phyloP scores from a whole-genome alignment of 2,329 filamentous ascomycete species.

The Pseudopyricularia cyperi region DNA sequence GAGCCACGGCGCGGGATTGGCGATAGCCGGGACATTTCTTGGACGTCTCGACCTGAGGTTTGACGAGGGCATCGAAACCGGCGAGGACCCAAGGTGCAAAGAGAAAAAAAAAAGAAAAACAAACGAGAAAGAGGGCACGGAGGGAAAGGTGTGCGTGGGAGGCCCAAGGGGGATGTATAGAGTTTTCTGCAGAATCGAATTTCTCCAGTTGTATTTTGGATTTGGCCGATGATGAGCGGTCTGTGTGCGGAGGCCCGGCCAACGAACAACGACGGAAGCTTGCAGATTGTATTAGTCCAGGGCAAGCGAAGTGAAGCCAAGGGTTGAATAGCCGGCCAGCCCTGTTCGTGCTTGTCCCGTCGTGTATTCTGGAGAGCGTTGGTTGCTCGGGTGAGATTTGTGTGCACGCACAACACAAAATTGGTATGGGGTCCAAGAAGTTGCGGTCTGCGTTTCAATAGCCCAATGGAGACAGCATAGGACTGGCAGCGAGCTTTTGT shows the following conservation, averaged over 20 bases:
- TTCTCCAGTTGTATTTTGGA: background rate
- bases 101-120: too few relatives aligned
- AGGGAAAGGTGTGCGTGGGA: background rate
- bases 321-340: background rate
- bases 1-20: slow-evolving; percentile 3
- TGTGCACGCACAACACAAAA: background rate
- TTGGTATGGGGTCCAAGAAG: background rate
- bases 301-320: background rate
- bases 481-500: background rate
- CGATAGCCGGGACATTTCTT: slow-evolving; percentile 5
- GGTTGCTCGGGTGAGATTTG: slow-evolving; percentile 1
- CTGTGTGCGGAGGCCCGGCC: background rate
- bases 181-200: background rate
- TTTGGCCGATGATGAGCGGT: background rate
- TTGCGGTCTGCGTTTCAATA: slow-evolving; percentile 2
- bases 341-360: background rate
- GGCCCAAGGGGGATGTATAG: background rate
- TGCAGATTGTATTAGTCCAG: background rate
- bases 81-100: background rate
- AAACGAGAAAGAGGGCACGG: background rate
- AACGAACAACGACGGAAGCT: background rate
- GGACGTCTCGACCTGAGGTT: background rate
- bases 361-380: background rate
- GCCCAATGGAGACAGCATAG: background rate
- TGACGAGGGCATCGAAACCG: slow-evolving; percentile 1